phyloP scores from a whole-genome alignment of 2,329 filamentous ascomycete genomes.

The Venturia nashicola region DNA sequence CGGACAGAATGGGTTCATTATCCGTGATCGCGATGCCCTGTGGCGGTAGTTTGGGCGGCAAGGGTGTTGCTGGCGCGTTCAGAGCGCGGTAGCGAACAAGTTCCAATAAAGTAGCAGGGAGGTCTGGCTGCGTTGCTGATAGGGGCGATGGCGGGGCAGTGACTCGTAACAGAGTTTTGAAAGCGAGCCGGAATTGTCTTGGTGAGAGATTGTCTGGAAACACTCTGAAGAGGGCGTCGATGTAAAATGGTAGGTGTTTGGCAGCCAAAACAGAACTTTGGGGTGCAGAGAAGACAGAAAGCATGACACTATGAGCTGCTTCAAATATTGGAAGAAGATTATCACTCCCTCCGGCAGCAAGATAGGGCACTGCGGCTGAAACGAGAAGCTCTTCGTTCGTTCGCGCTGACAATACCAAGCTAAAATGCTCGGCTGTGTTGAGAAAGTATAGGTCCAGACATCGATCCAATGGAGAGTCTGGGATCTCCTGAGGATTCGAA shows the following conservation, averaged over 20 bases:
- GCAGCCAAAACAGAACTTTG: constrained; percentile 61
- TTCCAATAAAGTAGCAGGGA: constrained; percentile 73
- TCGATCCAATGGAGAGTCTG: constrained; percentile 53
- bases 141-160: constrained; percentile 69
- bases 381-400: constrained; percentile 63
- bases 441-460: constrained; percentile 80
- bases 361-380: constrained; percentile 61
- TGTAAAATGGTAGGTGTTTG: constrained; percentile 67
- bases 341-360: constrained; percentile 46
- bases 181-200: constrained; percentile 78
- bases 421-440: constrained; percentile 74
- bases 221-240: constrained; percentile 65
- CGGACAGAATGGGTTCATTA: constrained; percentile 42
- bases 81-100: constrained; percentile 57
- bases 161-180: constrained; percentile 73
- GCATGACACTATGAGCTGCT: constrained; percentile 69
- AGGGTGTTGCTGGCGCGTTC: constrained; percentile 35
- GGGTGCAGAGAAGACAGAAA: constrained; percentile 70
- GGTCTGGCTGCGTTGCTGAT: constrained; percentile 57
- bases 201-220: constrained; percentile 70
- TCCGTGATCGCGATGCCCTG: constrained; percentile 20
- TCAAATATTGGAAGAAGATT: constrained; percentile 66
- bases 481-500: constrained; percentile 41
- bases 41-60: constrained; percentile 17
- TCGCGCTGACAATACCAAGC: constrained; percentile 52